phyloP scores from a whole-genome alignment of 805 yeast species.

The Candida succiphila region DNA sequence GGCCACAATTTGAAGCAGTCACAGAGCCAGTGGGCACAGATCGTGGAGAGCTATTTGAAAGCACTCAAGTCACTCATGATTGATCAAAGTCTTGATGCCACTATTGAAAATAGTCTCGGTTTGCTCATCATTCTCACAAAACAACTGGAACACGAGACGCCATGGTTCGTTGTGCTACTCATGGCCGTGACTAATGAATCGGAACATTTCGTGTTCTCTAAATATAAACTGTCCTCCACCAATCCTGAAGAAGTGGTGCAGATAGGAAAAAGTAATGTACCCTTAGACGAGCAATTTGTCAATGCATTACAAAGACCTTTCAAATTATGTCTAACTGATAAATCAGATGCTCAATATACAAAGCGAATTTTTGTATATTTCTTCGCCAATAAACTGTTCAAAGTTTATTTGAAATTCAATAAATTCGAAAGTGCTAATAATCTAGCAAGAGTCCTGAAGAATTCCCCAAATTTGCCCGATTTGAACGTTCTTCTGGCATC shows the following conservation, averaged over 20 bases:
- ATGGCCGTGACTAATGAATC: constrained; percentile 9
- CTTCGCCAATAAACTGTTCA: constrained; percentile 61
- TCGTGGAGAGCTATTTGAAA: too few species aligned
- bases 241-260: background rate
- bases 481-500: constrained; percentile 32
- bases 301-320: constrained; percentile 54
- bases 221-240: background rate
- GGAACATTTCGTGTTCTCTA: constrained; percentile 4
- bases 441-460: constrained; percentile 57
- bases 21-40: too few species aligned
- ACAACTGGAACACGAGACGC: constrained; percentile 8
- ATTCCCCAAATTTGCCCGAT: constrained; percentile 46
- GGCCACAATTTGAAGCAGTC: too few species aligned
- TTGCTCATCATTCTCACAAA: constrained; percentile 6
- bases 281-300: constrained; percentile 17
- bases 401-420: constrained; percentile 54
- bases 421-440: constrained; percentile 68
- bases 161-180: constrained; percentile 12
- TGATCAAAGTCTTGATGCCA: too few species aligned
- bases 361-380: constrained; percentile 60
- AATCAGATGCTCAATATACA: constrained; percentile 42
- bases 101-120: too few species aligned
- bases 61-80: too few species aligned
- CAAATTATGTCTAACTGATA: constrained; percentile 70
- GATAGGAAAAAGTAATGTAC: constrained; percentile 3